Evolutionary conservation across 2,329 filamentous ascomycete species (phyloP).

Genomic region (Pseudonectria buxi): DNA sequence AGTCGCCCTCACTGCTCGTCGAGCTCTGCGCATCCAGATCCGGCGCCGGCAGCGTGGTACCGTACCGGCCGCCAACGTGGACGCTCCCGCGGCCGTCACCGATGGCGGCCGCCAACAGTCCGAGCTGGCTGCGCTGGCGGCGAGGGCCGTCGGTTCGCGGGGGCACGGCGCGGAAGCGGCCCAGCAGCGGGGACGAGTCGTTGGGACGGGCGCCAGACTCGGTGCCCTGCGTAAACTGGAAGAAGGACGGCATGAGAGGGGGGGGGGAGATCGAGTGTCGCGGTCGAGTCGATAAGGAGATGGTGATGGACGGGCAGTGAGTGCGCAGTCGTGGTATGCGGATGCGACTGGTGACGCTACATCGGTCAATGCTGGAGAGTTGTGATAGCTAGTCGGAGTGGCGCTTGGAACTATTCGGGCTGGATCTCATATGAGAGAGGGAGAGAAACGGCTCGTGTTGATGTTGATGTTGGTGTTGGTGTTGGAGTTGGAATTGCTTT

Average conservation of each 20-base stretch:
- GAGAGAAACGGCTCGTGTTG: too few relatives aligned
- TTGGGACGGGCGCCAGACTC: conserved; percentile 48
- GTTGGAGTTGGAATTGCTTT: too few relatives aligned
- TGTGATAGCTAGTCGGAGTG: too few relatives aligned
- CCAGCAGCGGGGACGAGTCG: conserved; percentile 55
- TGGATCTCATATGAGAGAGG: too few relatives aligned
- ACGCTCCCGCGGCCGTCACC: conserved; percentile 42
- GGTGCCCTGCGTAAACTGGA: conserved; percentile 59
- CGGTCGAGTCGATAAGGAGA: conserved; percentile 4
- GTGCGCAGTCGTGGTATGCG: too few relatives aligned
- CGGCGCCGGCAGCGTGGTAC: conserved; percentile 40
- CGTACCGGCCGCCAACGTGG: conserved; percentile 44
- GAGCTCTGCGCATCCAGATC: conserved; percentile 21
- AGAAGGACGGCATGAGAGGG: conserved; percentile 54
- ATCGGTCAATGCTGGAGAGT: background rate
- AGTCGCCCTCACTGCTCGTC: conserved; percentile 24
- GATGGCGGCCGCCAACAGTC: conserved; percentile 31
- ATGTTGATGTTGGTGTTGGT: too few relatives aligned
- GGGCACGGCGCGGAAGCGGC: conserved; percentile 59
- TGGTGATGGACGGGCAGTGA: too few relatives aligned
- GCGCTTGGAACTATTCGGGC: too few relatives aligned
- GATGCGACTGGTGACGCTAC: too few relatives aligned
- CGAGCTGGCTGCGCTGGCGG: conserved; percentile 30
- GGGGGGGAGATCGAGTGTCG: conserved; percentile 4
- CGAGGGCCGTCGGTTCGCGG: conserved; percentile 27